Evolutionary conservation across 2,329 filamentous ascomycete species (phyloP).

Genomic region (Ampelomyces quisqualis): DNA sequence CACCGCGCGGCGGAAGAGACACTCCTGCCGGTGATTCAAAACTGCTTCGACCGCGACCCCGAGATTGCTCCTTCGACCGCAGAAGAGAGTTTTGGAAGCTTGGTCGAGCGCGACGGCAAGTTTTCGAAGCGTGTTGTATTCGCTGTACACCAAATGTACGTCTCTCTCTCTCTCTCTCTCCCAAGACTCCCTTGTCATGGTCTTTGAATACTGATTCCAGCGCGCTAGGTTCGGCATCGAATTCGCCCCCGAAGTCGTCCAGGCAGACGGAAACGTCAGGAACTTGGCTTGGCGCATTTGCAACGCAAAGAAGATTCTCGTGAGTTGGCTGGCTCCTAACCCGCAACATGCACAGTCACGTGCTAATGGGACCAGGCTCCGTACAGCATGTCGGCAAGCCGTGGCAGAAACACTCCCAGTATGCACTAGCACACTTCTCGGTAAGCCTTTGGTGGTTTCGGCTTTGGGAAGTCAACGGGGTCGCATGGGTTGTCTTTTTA

Average conservation of each 20-base stretch:
- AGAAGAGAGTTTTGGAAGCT: slow-evolving; percentile 79
- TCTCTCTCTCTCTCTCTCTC: no score
- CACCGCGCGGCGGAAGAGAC: slow-evolving; percentile 72
- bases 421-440: no score
- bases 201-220: no score
- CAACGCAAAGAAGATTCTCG: slow-evolving; percentile 92
- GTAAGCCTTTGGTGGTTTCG: no score
- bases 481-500: background rate
- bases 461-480: no score
- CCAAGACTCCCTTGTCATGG: no score
- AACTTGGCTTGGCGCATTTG: slow-evolving; percentile 94
- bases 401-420: slow-evolving; percentile 45
- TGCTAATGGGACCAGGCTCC: slow-evolving; percentile 43
- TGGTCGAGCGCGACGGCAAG: slow-evolving; percentile 84
- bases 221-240: slow-evolving; percentile 92
- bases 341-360: no score
- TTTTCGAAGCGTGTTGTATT: slow-evolving; percentile 90
- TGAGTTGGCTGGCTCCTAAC: no score
- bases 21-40: slow-evolving; percentile 79
- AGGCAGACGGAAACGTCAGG: slow-evolving; percentile 84
- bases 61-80: slow-evolving; percentile 81
- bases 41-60: slow-evolving; percentile 89
- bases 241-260: slow-evolving; percentile 87
- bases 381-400: slow-evolving; percentile 51
- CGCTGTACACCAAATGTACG: slow-evolving; percentile 87